phyloP scores from a whole-genome alignment of 768 basidiomycete genomes.

The Russula griseocarnosa region DNA sequence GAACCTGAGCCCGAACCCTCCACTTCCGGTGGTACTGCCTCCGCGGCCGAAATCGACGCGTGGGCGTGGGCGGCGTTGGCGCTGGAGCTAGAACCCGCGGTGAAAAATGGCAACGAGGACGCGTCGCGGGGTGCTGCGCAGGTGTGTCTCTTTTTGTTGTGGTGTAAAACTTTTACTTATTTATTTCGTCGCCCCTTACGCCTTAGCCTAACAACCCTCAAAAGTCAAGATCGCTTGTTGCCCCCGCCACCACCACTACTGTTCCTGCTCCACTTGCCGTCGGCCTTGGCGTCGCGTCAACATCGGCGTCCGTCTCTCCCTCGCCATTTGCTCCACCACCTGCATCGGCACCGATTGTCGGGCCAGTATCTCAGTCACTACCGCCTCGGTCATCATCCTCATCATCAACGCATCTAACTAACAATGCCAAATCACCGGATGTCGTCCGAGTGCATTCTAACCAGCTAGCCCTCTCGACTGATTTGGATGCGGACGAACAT shows the following conservation, averaged over 20 bases:
- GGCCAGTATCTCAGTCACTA: neutral
- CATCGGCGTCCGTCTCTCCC: neutral
- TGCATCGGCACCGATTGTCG: neutral
- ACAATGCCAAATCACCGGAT: neutral
- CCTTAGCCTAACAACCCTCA: too few species aligned
- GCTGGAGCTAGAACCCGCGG: neutral
- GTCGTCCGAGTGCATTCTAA: neutral
- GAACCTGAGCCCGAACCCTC: neutral
- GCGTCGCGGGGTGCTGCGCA: neutral
- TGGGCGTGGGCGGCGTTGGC: conserved; percentile 3
- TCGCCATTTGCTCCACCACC: conserved; percentile 18
- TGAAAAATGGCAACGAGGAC: conserved; percentile 3
- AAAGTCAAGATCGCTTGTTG: conserved; percentile 2
- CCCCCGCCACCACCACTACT: neutral
- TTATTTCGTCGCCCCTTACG: neutral
- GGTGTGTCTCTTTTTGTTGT: neutral
- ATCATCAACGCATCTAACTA: neutral
- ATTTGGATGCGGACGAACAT: neutral
- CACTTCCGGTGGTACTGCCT: neutral
- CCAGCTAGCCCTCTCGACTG: neutral
- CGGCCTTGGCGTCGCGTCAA: neutral
- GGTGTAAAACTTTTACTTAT: too few species aligned
- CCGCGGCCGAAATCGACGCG: neutral
- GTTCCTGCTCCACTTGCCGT: neutral
- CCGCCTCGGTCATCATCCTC: neutral